Conservation (phyloP, 768 basidiomycete species). For the Auricularia sp. region DNA sequence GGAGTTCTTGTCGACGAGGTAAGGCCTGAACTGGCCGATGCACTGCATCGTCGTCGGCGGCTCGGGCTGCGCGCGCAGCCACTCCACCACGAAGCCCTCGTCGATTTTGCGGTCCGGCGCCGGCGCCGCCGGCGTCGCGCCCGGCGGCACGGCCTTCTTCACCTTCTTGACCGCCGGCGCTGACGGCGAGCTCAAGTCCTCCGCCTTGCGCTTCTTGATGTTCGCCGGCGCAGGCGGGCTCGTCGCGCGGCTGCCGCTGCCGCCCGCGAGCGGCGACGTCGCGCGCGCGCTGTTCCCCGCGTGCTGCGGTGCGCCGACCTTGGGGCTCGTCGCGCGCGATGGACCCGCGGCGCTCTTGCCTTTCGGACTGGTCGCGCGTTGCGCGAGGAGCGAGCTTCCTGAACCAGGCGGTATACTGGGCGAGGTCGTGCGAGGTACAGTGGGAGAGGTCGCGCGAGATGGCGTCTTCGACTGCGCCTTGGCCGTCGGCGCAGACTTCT, state of each 20-base stretch:
- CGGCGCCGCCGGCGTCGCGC: constrained; percentile 3
- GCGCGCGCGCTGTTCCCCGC: constrained; percentile 32
- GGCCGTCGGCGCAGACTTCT: background rate
- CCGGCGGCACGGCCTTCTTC: constrained; percentile 23
- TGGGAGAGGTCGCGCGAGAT: constrained; percentile 55
- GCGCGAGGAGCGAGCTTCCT: constrained; percentile 72
- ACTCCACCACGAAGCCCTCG: constrained; percentile 53
- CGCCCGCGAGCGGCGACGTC: constrained; percentile 42
- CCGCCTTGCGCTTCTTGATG: background rate
- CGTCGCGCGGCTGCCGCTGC: constrained; percentile 37
- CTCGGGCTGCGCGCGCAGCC: constrained; percentile 53
- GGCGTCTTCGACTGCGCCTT: background rate
- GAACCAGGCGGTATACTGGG: constrained; percentile 12
- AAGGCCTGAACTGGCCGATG: constrained; percentile 70
- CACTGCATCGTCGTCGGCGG: constrained; percentile 69
- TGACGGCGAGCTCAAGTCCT: constrained; percentile 15
- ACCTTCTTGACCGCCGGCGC: constrained; percentile 30
- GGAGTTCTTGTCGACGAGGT: constrained; percentile 57
- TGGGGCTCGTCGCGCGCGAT: background rate
- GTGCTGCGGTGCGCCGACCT: background rate
- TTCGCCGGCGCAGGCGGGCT: constrained; percentile 30
- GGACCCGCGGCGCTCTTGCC: constrained; percentile 16
- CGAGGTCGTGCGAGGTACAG: constrained; percentile 25
- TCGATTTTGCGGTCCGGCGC: constrained; percentile 33
- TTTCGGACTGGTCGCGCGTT: constrained; percentile 50